Evolutionary conservation across 176 grass and related monocot genomes (phyloP), one percentile per base, ranked within the genome.

Genomic region (Alloteropsis semialata): DNA sequence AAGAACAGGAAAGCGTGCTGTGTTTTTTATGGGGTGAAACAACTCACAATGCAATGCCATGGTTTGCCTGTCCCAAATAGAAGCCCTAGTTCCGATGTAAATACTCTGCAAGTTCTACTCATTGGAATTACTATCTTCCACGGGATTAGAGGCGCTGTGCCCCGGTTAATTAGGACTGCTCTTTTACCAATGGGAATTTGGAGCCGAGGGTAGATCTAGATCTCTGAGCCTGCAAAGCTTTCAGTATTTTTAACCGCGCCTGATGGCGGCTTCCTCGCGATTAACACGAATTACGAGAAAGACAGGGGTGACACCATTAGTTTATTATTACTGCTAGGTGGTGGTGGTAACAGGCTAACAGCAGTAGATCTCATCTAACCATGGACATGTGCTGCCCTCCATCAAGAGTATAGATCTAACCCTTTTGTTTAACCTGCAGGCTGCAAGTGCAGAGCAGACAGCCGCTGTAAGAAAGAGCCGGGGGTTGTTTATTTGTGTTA

Each of bases 181-280:
- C 84, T 78, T 90, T 90, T 90, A 83, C 88, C 88, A 83, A 90
- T 83, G 88, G 84, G 88, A 90, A 90, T 90, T 90, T 83, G 81
- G 45, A 76, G 44, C 10, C 30, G 76, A 71, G 54, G 80, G 84
- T 91, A 88, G 85, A 91, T 91, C 89, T 91, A 76, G 89, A 91
- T 88, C 85, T 77, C 81, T 72, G 61, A 80, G 76, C 89, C 89
- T 59, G 79, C 39, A 24, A 90, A 71, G 2, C 58, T 90, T 82
- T 60, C 84, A 67, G 79, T 53, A 69, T 33, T 78, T 89, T 87
- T 79, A 79, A 79, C 84, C 53, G 56, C 73, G 32, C 77, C 77
- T 75, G 74, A 87, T 87, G 84, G 69, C 84, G 69, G 61, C 75
- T 87, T 87, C 84, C 27, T 76, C 75, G 81, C 89, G 60, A 86